A percentile compares a stretch with the other conserved stretches of the same genome.
Evolutionary conservation across 2,329 filamentous ascomycete genomes (phyloP).

Genomic region (Dactylellina sp.): DNA sequence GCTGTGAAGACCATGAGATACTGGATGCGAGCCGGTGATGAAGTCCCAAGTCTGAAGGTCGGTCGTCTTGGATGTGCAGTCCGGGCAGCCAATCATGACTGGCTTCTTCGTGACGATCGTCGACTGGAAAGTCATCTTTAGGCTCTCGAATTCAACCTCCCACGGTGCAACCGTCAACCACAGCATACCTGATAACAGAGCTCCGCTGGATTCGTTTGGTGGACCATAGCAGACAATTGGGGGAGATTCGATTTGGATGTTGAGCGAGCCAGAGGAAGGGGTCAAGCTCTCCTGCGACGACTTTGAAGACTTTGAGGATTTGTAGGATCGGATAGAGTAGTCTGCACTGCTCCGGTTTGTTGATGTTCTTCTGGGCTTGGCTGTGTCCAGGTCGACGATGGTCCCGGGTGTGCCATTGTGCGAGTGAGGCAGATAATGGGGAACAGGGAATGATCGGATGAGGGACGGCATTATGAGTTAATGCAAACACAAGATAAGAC

Average conservation of each 20-base stretch:
- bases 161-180: conserved; percentile 77
- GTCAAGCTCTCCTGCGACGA: conserved; percentile 50
- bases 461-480: conserved; percentile 48
- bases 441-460: conserved; percentile 51
- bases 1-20: conserved; percentile 73
- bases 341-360: conserved; percentile 38
- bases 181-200: conserved; percentile 85
- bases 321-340: conserved; percentile 49
- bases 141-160: conserved; percentile 75
- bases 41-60: conserved; percentile 85
- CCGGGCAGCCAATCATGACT: conserved; percentile 79
- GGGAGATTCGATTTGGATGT: conserved; percentile 78
- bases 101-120: conserved; percentile 83
- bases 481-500: conserved; percentile 7
- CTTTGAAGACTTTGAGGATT: conserved; percentile 47
- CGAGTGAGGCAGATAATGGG: conserved; percentile 42
- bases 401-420: conserved; percentile 51
- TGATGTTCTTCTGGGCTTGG: conserved; percentile 26
- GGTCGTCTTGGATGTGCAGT: conserved; percentile 78
- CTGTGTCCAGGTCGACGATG: conserved; percentile 46
- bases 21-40: conserved; percentile 68
- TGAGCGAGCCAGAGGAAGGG: conserved; percentile 33
- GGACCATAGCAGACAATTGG: conserved; percentile 85
- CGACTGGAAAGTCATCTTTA: conserved; percentile 78
- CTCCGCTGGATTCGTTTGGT: conserved; percentile 80